A percentile compares a stretch with the other conserved stretches of the same genome.
Evolutionary conservation across 192 early-diverging fungal species (phyloP).

Genomic region (Gamsiella multidivaricata): DNA sequence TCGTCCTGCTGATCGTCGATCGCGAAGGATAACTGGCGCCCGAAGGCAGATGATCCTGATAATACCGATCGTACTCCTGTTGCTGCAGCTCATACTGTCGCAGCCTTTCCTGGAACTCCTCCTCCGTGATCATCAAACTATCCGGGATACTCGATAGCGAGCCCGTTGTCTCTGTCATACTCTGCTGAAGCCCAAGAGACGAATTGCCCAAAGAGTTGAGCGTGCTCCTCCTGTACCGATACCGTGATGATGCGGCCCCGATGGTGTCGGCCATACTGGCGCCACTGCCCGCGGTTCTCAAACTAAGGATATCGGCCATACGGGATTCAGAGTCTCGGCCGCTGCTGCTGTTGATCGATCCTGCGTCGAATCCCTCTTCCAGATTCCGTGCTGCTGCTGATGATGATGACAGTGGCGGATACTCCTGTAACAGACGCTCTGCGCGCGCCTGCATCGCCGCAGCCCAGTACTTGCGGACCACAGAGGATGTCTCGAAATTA

Average conservation of each 20-base stretch:
- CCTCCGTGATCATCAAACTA: constrained; percentile 21
- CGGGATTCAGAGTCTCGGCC: constrained; percentile 46
- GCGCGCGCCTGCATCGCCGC: constrained; percentile 43
- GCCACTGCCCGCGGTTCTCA: constrained; percentile 21
- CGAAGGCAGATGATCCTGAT: background rate
- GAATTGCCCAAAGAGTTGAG: constrained; percentile 12
- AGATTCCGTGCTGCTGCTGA: constrained; percentile 1
- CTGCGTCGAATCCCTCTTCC: constrained; percentile 21
- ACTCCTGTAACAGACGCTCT: background rate
- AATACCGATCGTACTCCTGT: constrained; percentile 12
- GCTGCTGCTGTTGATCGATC: constrained; percentile 24
- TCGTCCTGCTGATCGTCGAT: constrained; percentile 23
- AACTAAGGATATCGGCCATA: constrained; percentile 43
- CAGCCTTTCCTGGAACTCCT: constrained; percentile 32
- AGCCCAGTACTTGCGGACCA: constrained; percentile 44
- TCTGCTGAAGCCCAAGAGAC: background rate
- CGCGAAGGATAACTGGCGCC: background rate
- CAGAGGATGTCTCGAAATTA: constrained; percentile 21
- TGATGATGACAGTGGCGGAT: too few relatives aligned
- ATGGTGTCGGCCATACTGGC: background rate
- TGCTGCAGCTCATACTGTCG: constrained; percentile 30
- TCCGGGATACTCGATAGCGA: constrained; percentile 26
- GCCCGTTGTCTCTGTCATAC: constrained; percentile 5
- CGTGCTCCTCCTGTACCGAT: constrained; percentile 23
- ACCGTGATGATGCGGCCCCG: background rate